Conservation (phyloP, 148 eudicot genomes). For the Polygonum maritimum region DNA sequence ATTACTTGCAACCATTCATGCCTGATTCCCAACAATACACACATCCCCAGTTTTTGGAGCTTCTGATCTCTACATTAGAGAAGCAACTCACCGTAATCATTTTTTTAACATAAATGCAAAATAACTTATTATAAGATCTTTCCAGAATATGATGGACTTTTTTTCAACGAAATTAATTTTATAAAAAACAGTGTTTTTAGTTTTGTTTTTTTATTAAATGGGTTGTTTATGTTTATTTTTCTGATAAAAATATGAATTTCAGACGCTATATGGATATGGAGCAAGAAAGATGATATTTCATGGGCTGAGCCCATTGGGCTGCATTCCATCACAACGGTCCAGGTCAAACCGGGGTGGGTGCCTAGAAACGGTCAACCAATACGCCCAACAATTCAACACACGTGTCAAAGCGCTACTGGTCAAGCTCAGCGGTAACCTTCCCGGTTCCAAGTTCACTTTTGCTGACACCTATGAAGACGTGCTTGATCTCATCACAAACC, state of each 20-base stretch:
- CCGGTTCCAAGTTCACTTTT: slow-evolving; percentile 40
- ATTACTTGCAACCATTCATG: slow-evolving; percentile 78
- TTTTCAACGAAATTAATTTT: no score
- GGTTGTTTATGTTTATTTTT: no score
- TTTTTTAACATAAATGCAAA: no score
- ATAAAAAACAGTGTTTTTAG: no score
- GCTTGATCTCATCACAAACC: background rate
- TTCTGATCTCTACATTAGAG: slow-evolving; percentile 46
- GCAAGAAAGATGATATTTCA: slow-evolving; percentile 72
- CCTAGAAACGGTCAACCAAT: slow-evolving; percentile 56
- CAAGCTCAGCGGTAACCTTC: slow-evolving; percentile 40
- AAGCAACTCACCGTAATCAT: slow-evolving; percentile 50
- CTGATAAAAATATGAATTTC: background rate
- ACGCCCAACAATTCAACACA: slow-evolving; percentile 54
- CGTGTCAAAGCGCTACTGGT: slow-evolving; percentile 35
- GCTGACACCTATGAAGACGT: slow-evolving; percentile 25
- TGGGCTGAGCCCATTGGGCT: slow-evolving; percentile 87
- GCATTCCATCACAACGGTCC: slow-evolving; percentile 89
- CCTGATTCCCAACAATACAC: slow-evolving; percentile 64
- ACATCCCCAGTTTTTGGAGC: slow-evolving; percentile 55
- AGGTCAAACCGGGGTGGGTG: slow-evolving; percentile 56
- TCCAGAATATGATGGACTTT: no score
- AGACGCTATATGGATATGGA: slow-evolving; percentile 66
- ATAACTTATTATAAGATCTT: no score
- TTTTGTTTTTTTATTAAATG: no score